Percentiles rank a stretch among this genome's conserved stretches.
Conservation (phyloP, 139 green algal genomes). For the Micractinium conductrix region DNA sequence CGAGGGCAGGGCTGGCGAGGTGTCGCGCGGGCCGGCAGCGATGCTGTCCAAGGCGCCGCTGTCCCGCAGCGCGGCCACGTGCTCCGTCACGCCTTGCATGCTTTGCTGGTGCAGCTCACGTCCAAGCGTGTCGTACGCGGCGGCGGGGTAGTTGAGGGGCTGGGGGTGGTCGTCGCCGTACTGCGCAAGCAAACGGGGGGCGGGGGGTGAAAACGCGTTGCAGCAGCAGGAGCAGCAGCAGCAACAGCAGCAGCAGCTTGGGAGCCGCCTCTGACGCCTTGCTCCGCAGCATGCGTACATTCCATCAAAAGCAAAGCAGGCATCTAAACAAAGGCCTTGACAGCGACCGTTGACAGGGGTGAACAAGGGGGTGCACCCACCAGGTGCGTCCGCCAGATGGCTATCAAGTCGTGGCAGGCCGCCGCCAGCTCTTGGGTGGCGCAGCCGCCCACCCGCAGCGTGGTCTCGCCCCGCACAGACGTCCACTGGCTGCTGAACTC, state of each 20-base stretch:
- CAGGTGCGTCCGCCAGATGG: too few species aligned
- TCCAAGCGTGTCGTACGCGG: too few species aligned
- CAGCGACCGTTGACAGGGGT: too few species aligned
- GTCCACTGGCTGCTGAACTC: background rate
- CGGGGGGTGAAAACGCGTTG: background rate
- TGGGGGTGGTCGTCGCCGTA: background rate
- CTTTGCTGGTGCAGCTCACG: background rate
- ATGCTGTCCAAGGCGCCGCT: background rate
- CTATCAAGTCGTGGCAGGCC: conserved; percentile 10
- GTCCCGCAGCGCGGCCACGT: background rate
- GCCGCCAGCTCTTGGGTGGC: background rate
- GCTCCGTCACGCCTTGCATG: background rate
- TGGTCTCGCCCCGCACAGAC: background rate
- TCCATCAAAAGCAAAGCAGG: too few species aligned
- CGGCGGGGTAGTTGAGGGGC: background rate
- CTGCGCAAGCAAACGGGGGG: background rate
- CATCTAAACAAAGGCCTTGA: too few species aligned
- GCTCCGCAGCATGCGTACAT: too few species aligned
- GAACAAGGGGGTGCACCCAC: too few species aligned
- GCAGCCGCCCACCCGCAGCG: background rate
- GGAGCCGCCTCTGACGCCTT: too few species aligned
- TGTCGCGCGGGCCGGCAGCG: too few species aligned
- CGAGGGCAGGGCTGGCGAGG: background rate
- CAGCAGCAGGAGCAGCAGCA: background rate
- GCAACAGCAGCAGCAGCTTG: conserved; percentile 9